phyloP scores from a whole-genome alignment of 129 eudicot genomes.

The Centrapalus pauciflorus region DNA sequence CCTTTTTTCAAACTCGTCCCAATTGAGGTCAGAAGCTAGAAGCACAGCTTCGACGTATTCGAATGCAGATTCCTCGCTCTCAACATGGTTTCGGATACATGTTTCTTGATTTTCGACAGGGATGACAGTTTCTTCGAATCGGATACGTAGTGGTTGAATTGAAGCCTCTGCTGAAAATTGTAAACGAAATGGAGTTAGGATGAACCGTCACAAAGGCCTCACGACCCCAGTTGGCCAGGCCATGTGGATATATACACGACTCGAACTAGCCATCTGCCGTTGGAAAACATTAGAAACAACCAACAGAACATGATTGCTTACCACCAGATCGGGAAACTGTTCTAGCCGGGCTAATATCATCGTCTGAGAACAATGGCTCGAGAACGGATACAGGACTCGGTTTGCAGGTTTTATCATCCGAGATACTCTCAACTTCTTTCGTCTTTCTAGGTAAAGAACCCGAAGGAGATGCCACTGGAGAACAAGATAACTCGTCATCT shows the following conservation, averaged over 20 bases:
- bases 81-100: conserved; percentile 23
- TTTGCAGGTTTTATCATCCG: conserved; percentile 48
- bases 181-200: conserved; percentile 13
- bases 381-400: conserved; percentile 95
- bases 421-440: conserved; percentile 25
- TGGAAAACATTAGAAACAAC: background rate
- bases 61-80: conserved; percentile 38
- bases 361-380: conserved; percentile 74
- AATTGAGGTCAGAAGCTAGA: conserved; percentile 34
- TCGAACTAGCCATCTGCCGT: background rate
- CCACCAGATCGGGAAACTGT: conserved; percentile 62
- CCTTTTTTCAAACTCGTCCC: conserved; percentile 30
- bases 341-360: conserved; percentile 74
- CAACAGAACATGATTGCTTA: conserved; percentile 20
- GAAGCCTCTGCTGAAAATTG: conserved; percentile 39
- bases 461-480: conserved; percentile 29
- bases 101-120: conserved; percentile 30
- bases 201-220: background rate
- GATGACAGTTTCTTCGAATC: conserved; percentile 47
- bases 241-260: too few relatives aligned
- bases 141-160: conserved; percentile 67
- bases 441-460: conserved; percentile 22
- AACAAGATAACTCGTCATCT: conserved; percentile 35
- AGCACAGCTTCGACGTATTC: conserved; percentile 35
- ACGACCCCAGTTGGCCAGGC: background rate